Evolutionary conservation across 2,329 filamentous ascomycete species (phyloP), one percentile per base, ranked within the genome.

Genomic region (Calonectria pseudoturangicola): DNA sequence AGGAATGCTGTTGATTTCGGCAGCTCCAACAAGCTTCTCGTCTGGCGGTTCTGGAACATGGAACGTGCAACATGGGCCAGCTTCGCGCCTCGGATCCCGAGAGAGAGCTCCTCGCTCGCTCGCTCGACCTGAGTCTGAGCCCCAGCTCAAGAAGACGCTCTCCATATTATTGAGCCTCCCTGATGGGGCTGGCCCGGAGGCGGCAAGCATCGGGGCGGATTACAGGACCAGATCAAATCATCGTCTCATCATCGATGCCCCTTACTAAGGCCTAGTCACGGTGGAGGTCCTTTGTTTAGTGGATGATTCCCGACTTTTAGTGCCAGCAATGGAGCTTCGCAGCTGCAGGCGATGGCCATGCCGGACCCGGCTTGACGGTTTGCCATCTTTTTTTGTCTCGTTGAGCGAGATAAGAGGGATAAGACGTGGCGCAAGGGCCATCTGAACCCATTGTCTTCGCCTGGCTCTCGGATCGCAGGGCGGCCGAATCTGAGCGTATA

Each of bases 241-340:
- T 71, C 64, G 63, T 71, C 62, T 71, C 69, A 71, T 71, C 56
- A 56, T 56, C 47, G 62, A 39, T 54, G 64, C 69, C 69, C 69
- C 69, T 67, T 71, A 71, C 69, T 71, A 71, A 71, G 69, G 64
- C 56, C 36, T 25, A 30, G 69, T 71, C 64, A 63, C 39, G 63
- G 69, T 71, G 69, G 69, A 67, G 54, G 51, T 56, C 56, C 56
- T 47, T 63, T 71, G 43, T 50, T 48, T 41, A 45, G 62, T 25
- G 47, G 28, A 47, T 63, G 36, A 28, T 43, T 51, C 33, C 47
- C 63, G 60, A 66, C 25, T 36, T 45, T 68, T 68, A 68, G 66
- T 60, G 66, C 43, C 28, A 30, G 51, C 51, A 25, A 68, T 58
- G 43, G 51, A 27, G 43, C 43, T 50, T 36, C 28, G 50, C 28